Percentiles rank a stretch among this genome's conserved stretches.
Conservation (phyloP, 2,329 filamentous ascomycete genomes). For the Sordariomycetes sp. region DNA sequence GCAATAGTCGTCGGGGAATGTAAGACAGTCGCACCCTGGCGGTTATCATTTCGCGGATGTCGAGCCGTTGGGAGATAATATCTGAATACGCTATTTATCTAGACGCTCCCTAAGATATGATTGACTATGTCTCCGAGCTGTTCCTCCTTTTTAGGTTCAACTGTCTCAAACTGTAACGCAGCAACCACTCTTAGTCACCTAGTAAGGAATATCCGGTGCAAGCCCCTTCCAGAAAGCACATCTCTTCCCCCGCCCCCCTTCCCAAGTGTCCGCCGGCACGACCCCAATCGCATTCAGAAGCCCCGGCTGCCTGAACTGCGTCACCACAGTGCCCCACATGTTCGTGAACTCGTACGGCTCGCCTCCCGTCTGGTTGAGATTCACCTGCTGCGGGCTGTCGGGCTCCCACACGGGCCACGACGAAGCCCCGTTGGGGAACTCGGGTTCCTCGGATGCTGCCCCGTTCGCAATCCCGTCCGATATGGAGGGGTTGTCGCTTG, state of each 20-base stretch:
- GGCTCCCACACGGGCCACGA: conserved; percentile 23
- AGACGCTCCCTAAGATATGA: too few species aligned
- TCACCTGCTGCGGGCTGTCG: conserved; percentile 24
- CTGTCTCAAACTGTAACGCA: background rate
- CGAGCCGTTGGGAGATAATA: too few species aligned
- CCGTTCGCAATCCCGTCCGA: conserved; percentile 13
- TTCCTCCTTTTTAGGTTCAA: background rate
- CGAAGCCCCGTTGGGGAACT: conserved; percentile 5
- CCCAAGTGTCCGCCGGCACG: conserved; percentile 32
- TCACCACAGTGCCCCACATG: conserved; percentile 11
- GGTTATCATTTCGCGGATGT: too few species aligned
- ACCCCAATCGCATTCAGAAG: conserved; percentile 24
- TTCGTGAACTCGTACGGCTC: conserved; percentile 6
- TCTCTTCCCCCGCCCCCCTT: conserved; percentile 32
- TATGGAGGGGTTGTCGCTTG: conserved; percentile 27
- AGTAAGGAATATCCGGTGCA: background rate
- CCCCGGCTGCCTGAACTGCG: conserved; percentile 14
- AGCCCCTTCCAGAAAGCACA: conserved; percentile 30
- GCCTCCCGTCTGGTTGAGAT: conserved; percentile 36
- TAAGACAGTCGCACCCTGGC: too few species aligned
- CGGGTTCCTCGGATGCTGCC: conserved; percentile 17
- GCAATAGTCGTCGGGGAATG: too few species aligned
- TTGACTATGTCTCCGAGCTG: background rate
- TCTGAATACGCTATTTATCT: too few species aligned
- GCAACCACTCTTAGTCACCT: background rate